Evolutionary conservation across 306 rosid species (phyloP), one percentile per base, ranked within the genome.

Genomic region (Lathyrus sativus): DNA sequence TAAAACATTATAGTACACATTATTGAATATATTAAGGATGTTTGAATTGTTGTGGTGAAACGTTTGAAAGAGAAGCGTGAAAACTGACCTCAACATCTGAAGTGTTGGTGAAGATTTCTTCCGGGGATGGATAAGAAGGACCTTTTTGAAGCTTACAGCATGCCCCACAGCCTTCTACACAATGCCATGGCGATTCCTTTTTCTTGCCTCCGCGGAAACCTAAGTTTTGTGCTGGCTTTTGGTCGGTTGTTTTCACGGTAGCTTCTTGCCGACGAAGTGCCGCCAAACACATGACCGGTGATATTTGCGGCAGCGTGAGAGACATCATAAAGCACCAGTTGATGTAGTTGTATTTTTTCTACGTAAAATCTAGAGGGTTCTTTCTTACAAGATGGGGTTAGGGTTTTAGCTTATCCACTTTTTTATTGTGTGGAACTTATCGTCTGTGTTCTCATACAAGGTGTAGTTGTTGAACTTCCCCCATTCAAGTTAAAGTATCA

Each of bases 161-260:
- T 39, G 96, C 96, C 0, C 98, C 98, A 46, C 98, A 93, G 12
- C 90, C 83, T 75, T 90, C 91, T 10, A 86, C 90, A 79, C 98
- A 93, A 14, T 70, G 84, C 96, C 97, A 93, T 4, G 64, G 12
- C 3, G 60, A 53, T 14, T 86, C 89, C 71, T 85, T 86, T 74
- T 67, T 83, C 43, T 54, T 4, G 43, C 71, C 13, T 17, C 29
- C 38, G 35, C 29, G 29, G 24, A 81, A 87, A 62, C 89, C 87
- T 6, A 24, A 42, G 70, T 33, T 77, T 29, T 70, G 83, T 15
- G 66, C 38, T 75, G 54, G 82, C 41, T 65, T 81, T 4, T 65
- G 57, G 48, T 75, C 77, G 1, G 67, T 28, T 18, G 67, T 22
- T 18, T 42, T 37, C 58, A 60, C 59, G 33, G 26, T 83, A 7